Percentiles rank a stretch among this genome's conserved stretches.
These are phyloP conservation scores for Capsicum rhomboideum DNA, from an alignment of 257 asterid genomes.

Conservation along the genomic window DNA sequence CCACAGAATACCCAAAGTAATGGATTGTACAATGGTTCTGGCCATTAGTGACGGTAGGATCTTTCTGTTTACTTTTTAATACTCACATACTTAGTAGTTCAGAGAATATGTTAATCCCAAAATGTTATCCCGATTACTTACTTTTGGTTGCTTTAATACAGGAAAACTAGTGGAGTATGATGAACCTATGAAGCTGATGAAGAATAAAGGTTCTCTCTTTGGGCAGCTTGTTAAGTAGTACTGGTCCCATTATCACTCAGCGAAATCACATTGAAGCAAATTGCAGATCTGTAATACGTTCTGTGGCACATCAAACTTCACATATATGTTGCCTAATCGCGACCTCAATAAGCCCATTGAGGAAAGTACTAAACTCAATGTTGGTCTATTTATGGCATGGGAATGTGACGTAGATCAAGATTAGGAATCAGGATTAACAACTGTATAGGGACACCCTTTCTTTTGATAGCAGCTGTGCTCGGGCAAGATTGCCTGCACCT, in stretches of 20 bases:
- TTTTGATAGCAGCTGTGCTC: not conserved
- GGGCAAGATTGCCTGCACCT: not conserved
- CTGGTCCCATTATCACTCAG: not conserved
- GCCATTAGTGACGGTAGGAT: constrained; percentile 55
- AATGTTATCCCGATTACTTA: not conserved
- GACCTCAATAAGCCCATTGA: not conserved
- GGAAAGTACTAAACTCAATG: not conserved
- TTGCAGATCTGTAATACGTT: not conserved
- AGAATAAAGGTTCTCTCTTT: not conserved
- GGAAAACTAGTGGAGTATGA: constrained; percentile 1
- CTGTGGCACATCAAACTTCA: not conserved
- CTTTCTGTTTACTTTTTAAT: not conserved
- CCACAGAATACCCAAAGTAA: constrained; percentile 76
- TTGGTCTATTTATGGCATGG: not conserved
- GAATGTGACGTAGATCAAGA: not conserved
- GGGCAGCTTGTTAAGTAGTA: not conserved
- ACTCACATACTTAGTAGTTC: not conserved
- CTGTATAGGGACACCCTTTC: not conserved
- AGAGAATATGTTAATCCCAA: not conserved
- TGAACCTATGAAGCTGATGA: not conserved
- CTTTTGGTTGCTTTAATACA: not conserved
- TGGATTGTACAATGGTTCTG: constrained; percentile 66
- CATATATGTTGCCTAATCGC: not conserved
- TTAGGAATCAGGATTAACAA: not conserved
- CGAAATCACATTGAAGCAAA: not conserved